phyloP scores from a whole-genome alignment of 768 basidiomycete species.

The Tricholomella constricta region DNA sequence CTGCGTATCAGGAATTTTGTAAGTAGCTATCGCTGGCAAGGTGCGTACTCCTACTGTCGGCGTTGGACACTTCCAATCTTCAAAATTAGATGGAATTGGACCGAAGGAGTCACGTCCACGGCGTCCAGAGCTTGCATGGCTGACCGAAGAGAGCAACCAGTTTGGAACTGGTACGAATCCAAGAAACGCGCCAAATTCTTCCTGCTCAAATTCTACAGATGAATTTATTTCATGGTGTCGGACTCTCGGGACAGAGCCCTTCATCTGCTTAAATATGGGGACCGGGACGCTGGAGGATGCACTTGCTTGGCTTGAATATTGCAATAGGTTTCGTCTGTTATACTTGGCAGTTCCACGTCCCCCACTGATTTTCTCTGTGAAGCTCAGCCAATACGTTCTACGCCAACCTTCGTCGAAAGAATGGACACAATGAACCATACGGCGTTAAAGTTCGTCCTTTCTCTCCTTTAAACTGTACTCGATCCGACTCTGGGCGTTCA shows the following conservation, averaged over 20 bases:
- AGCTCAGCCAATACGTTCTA: slow-evolving; percentile 46
- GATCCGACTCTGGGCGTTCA: neutral
- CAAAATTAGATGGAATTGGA: slow-evolving; percentile 49
- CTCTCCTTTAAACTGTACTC: neutral
- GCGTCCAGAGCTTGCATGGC: slow-evolving; percentile 62
- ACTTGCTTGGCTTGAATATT: slow-evolving; percentile 63
- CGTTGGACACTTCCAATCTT: too few species aligned
- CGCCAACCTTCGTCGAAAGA: slow-evolving; percentile 58
- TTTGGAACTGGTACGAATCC: slow-evolving; percentile 51
- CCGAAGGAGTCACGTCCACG: slow-evolving; percentile 50
- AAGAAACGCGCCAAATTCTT: neutral
- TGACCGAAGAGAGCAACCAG: slow-evolving; percentile 59
- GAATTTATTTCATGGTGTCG: slow-evolving; percentile 61
- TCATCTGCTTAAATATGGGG: slow-evolving; percentile 65
- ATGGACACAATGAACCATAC: slow-evolving; percentile 59
- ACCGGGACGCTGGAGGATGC: slow-evolving; percentile 64
- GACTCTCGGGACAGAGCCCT: slow-evolving; percentile 53
- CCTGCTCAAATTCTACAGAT: slow-evolving; percentile 20
- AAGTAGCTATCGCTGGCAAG: slow-evolving; percentile 58
- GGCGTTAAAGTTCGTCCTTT: slow-evolving; percentile 39
- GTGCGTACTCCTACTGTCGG: slow-evolving; percentile 12
- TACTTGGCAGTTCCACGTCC: neutral
- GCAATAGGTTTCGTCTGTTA: slow-evolving; percentile 43
- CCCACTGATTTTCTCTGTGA: slow-evolving; percentile 14
- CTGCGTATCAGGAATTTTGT: slow-evolving; percentile 44